phyloP scores from a whole-genome alignment of 345 rosid genomes.

The Adansonia digitata region DNA sequence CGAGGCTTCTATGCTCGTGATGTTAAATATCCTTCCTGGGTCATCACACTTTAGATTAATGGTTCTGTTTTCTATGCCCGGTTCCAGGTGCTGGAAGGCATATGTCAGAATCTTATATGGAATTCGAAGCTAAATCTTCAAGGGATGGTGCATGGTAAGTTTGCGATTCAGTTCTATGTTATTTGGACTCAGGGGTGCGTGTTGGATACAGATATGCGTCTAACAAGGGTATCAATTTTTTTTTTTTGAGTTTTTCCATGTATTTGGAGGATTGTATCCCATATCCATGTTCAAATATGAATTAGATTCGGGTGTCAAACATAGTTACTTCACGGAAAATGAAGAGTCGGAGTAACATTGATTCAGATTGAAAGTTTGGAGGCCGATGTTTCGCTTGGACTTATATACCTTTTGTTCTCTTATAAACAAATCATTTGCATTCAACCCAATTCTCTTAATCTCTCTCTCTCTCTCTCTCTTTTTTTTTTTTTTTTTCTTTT shows the following conservation, averaged over 20 bases:
- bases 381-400: not conserved
- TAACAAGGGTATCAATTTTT: too few relatives aligned
- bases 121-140: constrained; percentile 93
- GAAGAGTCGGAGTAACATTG: too few relatives aligned
- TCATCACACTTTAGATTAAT: constrained; percentile 11
- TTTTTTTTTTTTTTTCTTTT: too few relatives aligned
- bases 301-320: too few relatives aligned
- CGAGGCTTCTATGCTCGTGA: not conserved
- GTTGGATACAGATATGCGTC: too few relatives aligned
- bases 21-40: not conserved
- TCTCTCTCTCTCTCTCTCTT: too few relatives aligned
- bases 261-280: too few relatives aligned
- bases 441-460: constrained; percentile 1
- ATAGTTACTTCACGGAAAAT: too few relatives aligned
- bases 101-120: constrained; percentile 63
- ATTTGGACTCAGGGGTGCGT: too few relatives aligned
- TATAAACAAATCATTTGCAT: not conserved
- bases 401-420: not conserved
- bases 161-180: constrained; percentile 10
- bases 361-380: constrained; percentile 9
- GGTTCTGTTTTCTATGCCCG: constrained; percentile 5
- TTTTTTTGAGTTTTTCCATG: too few relatives aligned
- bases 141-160: constrained; percentile 98
- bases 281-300: too few relatives aligned
- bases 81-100: constrained; percentile 50